These are phyloP conservation scores for Schizosaccharomyces cryophilus DNA, from an alignment of 805 yeast genomes.

Conservation along the genomic window DNA sequence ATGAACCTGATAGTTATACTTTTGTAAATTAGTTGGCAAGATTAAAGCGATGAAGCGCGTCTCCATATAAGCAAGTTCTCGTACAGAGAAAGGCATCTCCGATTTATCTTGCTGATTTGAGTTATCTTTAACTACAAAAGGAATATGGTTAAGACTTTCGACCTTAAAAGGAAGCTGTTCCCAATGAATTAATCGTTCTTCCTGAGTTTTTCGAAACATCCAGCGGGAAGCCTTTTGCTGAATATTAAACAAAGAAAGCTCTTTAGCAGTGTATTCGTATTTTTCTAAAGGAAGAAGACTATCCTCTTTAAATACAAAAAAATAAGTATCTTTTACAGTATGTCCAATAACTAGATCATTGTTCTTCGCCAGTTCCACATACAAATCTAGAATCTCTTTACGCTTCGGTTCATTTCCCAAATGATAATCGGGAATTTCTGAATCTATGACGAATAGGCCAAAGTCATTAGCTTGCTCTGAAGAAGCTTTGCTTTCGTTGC, in stretches of 20 bases:
- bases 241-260: not conserved
- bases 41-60: not conserved
- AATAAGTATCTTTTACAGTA: not conserved
- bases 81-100: not conserved
- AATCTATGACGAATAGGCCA: not conserved
- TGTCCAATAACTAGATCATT: not conserved
- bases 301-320: not conserved
- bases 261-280: not conserved
- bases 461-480: not conserved
- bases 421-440: not conserved
- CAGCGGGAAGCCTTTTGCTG: not conserved
- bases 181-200: not conserved
- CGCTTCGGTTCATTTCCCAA: not conserved
- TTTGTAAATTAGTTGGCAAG: not conserved
- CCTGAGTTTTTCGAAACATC: not conserved
- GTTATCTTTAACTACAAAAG: not conserved
- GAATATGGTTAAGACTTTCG: not conserved
- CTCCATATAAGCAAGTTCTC: not conserved
- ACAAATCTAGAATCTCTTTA: not conserved
- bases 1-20: not conserved
- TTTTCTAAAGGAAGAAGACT: not conserved
- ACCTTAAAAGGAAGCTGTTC: not conserved
- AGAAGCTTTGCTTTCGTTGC: too few relatives aligned
- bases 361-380: not conserved
- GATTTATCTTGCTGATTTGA: not conserved